Conservation (phyloP, 116 monocot genomes). For the Papilionanthe hybrid region DNA sequence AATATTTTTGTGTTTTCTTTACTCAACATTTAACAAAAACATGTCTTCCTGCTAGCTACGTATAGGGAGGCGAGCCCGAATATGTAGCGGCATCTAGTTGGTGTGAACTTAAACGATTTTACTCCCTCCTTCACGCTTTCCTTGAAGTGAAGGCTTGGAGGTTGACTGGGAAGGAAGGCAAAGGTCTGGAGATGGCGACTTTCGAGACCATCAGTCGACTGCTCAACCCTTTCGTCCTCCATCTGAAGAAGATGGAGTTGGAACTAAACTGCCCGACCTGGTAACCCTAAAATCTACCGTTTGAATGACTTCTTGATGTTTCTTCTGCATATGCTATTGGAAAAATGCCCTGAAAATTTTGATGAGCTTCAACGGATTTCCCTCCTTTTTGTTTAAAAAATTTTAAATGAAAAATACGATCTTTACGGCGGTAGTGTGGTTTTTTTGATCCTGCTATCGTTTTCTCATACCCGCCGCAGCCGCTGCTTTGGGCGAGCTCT, state of each 20-base stretch:
- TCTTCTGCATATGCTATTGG: neutral
- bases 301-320: neutral
- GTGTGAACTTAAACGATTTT: neutral
- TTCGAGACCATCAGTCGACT: constrained; percentile 23
- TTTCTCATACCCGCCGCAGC: neutral
- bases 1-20: too few relatives aligned
- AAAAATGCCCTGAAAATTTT: too few relatives aligned
- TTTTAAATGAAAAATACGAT: neutral
- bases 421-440: neutral
- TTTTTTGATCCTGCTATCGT: neutral
- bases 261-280: constrained; percentile 55
- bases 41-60: neutral
- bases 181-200: constrained; percentile 13
- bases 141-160: neutral
- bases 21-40: too few relatives aligned
- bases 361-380: neutral
- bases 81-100: neutral
- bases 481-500: neutral
- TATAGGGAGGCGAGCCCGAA: neutral
- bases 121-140: neutral
- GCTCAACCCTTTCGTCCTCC: constrained; percentile 40
- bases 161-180: neutral
- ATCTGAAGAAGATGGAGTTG: constrained; percentile 61
- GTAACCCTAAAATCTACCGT: constrained; percentile 19
- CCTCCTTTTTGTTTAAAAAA: neutral